A percentile compares a stretch with the other conserved stretches of the same genome.
Evolutionary conservation across 139 green algal genomes (phyloP).

Genomic region (Chlamydomonas incerta): DNA sequence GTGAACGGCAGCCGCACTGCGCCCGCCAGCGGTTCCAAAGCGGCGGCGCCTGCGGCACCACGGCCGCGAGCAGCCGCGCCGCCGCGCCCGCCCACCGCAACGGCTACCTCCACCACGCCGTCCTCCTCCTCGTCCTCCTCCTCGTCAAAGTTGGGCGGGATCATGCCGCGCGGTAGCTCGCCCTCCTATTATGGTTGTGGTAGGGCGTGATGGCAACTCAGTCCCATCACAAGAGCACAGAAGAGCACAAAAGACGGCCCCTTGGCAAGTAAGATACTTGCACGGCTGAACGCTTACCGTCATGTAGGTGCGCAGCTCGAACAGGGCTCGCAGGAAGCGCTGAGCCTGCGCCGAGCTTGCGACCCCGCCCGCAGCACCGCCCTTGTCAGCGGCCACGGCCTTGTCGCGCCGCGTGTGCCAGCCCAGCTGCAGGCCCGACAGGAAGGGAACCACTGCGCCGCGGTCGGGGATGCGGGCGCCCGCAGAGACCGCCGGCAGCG

Average conservation of each 20-base stretch:
- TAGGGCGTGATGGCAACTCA: too few species aligned
- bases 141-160: slow-evolving; percentile 72
- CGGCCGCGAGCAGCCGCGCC: too few species aligned
- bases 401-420: slow-evolving; percentile 14
- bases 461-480: slow-evolving; percentile 18
- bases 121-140: slow-evolving; percentile 38
- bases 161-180: slow-evolving; percentile 70
- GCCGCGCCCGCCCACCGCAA: too few species aligned
- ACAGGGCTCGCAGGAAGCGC: slow-evolving; percentile 40
- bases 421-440: slow-evolving; percentile 5
- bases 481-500: slow-evolving; percentile 15
- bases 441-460: slow-evolving; percentile 23
- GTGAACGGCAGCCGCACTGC: slow-evolving; percentile 46
- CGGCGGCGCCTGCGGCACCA: not conserved
- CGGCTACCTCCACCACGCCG: not conserved
- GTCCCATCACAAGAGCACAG: too few species aligned
- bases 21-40: not conserved
- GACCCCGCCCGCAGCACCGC: not conserved
- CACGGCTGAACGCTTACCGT: slow-evolving; percentile 37
- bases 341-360: not conserved
- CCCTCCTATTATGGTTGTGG: slow-evolving; percentile 43
- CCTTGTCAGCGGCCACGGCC: not conserved
- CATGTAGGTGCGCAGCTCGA: slow-evolving; percentile 48
- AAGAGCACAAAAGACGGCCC: too few species aligned
- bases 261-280: too few species aligned